A percentile compares a stretch with the other conserved stretches of the same genome.
Evolutionary conservation across 805 yeast species (phyloP).

Genomic region (Candida sphagnicola): DNA sequence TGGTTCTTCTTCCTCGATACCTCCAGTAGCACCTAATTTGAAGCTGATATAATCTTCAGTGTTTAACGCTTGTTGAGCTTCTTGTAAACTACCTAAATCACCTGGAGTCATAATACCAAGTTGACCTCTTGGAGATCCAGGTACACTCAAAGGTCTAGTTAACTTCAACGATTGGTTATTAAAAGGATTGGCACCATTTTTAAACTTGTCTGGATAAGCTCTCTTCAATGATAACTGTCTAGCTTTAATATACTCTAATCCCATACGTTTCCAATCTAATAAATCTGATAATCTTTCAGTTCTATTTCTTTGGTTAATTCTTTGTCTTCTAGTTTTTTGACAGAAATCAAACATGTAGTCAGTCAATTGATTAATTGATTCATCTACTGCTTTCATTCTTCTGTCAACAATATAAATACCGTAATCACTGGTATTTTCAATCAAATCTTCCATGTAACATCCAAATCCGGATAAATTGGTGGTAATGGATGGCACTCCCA

Average conservation of each 20-base stretch:
- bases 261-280: constrained; percentile 98
- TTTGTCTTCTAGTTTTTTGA: constrained; percentile 87
- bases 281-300: constrained; percentile 91
- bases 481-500: constrained; percentile 98
- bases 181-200: constrained; percentile 46
- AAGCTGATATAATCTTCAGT: constrained; percentile 75
- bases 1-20: constrained; percentile 29
- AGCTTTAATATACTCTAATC: constrained; percentile 92
- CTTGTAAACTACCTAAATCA: constrained; percentile 94
- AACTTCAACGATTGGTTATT: constrained; percentile 55
- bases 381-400: constrained; percentile 87
- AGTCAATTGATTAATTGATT: constrained; percentile 84
- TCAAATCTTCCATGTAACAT: constrained; percentile 96
- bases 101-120: constrained; percentile 93
- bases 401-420: constrained; percentile 97
- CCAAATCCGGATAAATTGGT: constrained; percentile 97
- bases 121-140: constrained; percentile 87
- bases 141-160: constrained; percentile 91
- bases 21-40: constrained; percentile 39
- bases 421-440: constrained; percentile 90
- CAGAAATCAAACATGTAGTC: constrained; percentile 88
- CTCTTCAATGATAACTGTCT: constrained; percentile 86
- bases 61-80: constrained; percentile 64
- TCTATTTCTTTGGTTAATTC: constrained; percentile 96
- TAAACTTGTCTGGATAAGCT: constrained; percentile 86